Evolutionary conservation across 1,284 basidiomycete genomes (phyloP), one percentile per base, ranked within the genome.

Genomic region (Tilletiopsis washingtonensis): DNA sequence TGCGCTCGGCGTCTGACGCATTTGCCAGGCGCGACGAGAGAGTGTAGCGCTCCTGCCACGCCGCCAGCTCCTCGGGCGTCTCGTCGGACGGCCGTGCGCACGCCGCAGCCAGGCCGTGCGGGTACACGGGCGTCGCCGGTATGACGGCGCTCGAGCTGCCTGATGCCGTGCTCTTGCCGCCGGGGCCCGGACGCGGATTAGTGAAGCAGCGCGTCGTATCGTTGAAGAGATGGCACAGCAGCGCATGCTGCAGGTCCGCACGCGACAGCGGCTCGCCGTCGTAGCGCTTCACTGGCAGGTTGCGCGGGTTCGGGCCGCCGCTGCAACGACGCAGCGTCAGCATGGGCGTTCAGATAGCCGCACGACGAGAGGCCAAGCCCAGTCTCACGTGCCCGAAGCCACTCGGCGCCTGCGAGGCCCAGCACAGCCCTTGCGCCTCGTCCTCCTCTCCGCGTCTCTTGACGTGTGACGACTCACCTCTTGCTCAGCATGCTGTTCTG

Each of bases 181-280:
- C 43, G n/a, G 41, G 38, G 2, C 58, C 59, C 0, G 67, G 59
- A 0, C 69, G 65, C 0, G 80, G 80, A 48, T 79, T 81, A 39
- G 85, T 88, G 75, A 91, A 91, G 51, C 83, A 84, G 36, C 79
- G 75, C 12, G 78, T 77, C 24, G 76, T 75, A 73, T 90, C 81
- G 53, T 78, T 77, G 75, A 91, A 91, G 64, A 91, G 82, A 72
- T 82, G 77, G 63, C 82, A 69, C 48, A 91, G 81, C 44, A 91
- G 78, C 76, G 90, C 86, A 74, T 83, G 88, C 76, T 91, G 87
- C 34, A 90, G 81, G 74, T 91, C 88, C 17, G 52, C 55, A 9
- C 69, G 56, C 3, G 60, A 55, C 1, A 71, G 53, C 32, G 69
- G 64, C 40, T 68, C 66, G 21, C 67, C 69, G 24, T 71, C 69